A percentile compares a stretch with the other conserved stretches of the same genome.
These are phyloP conservation scores for Dryas alaskensis DNA, from an alignment of 306 rosid species.

Conservation along the genomic window DNA sequence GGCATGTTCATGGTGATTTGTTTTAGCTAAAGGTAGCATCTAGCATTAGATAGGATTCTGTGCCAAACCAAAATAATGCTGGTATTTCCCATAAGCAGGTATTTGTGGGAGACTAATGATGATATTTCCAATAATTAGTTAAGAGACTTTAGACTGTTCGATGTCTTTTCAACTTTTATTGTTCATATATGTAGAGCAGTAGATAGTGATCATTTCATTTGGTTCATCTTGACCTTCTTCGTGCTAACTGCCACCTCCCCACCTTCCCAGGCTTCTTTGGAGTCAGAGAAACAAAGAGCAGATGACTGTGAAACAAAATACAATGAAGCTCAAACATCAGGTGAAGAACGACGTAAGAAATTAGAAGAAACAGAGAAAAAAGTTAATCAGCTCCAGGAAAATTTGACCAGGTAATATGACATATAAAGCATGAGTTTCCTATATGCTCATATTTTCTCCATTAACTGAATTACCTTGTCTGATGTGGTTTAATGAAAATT, in stretches of 20 bases:
- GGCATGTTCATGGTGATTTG: no score
- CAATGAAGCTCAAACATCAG: constrained; percentile 48
- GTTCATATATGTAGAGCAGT: constrained; percentile 8
- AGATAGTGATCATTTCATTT: constrained; percentile 25
- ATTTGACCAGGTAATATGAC: constrained; percentile 61
- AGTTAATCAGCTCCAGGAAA: constrained; percentile 68
- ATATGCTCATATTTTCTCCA: background rate
- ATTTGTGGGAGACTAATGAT: no score
- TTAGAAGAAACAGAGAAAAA: constrained; percentile 76
- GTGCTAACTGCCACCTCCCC: background rate
- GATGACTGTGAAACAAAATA: constrained; percentile 58
- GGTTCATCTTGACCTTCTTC: constrained; percentile 22
- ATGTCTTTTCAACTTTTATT: background rate
- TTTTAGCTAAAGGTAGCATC: no score
- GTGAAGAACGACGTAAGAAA: constrained; percentile 45
- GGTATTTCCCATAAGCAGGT: no score
- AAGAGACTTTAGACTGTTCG: background rate
- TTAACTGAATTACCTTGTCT: constrained; percentile 3
- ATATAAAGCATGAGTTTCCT: constrained; percentile 15
- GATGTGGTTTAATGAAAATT: constrained; percentile 35
- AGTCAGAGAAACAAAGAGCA: constrained; percentile 55
- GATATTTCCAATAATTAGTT: no score
- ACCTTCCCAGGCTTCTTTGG: constrained; percentile 42
- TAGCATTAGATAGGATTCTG: no score
- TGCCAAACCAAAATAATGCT: no score